Evolutionary conservation across 2,329 filamentous ascomycete genomes (phyloP), one percentile per base, ranked within the genome.

Genomic region (Geoglossum cookeanum): DNA sequence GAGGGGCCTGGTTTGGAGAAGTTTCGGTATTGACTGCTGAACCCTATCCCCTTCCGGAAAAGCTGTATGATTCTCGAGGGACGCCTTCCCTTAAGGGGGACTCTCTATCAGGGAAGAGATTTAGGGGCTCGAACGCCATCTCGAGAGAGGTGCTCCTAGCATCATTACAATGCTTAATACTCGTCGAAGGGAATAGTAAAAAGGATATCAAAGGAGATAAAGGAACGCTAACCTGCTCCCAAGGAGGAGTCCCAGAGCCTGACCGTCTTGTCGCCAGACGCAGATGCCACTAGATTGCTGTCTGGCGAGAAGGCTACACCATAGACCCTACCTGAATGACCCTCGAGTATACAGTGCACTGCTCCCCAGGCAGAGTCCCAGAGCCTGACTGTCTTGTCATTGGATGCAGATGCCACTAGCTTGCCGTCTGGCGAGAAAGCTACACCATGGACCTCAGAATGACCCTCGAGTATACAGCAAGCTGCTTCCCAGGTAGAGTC

Each of bases 231-330:
- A 37, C 35, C 13, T 37, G 35, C 35, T 54, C 22, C n/a, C 27
- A 22, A 6, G 39, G 8, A 2, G 3, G 32, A 6, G 22, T 57
- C 47, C 55, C 55, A 57, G n/a, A 57, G 17, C 45, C 30, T 57
- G 55, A 57, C 52, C 7, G 55, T 57, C 15, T 33, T 33, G 35
- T 57, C 47, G 1, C 9, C 1, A 1, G 55, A 52, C 5, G 13
- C 52, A 7, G 55, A 57, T 22, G 27, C 55, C 1, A 57, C 6
- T 27, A 30, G n/a, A 2, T 33, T 37, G 51, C 51, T 3, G 30
- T 54, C 22, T 27, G 51, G 51, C n/a, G 51, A 54, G 30, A 54
- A 54, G 51, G 51, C 51, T 35, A 54, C 51, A 33, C 27, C 22
- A 17, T 32, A 3, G 51, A 54, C 22, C 17, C 5, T 3, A 17